Evolutionary conservation across 352 stramenopile genomes (phyloP).

Genomic region (Pythium guiyangense): DNA sequence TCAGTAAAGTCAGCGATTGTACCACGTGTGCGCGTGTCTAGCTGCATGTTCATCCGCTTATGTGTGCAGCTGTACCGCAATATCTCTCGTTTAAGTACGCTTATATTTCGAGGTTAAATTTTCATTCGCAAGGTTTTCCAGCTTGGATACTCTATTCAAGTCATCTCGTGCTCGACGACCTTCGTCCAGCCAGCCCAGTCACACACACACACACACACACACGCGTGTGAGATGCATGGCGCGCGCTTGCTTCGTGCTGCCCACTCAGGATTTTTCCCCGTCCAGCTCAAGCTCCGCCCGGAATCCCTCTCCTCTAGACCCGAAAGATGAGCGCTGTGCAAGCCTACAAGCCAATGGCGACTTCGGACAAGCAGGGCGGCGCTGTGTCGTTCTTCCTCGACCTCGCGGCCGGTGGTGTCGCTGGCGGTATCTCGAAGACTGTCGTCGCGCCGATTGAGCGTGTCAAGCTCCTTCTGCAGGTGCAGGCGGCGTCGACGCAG

Average conservation of each 20-base stretch:
- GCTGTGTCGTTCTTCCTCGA: constrained; percentile 74
- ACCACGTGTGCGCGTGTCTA: neutral
- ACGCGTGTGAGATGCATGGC: no score
- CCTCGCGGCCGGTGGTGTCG: constrained; percentile 81
- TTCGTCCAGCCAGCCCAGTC: neutral
- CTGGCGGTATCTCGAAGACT: constrained; percentile 90
- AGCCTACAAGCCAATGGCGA: constrained; percentile 78
- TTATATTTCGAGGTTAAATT: neutral
- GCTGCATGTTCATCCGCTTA: neutral
- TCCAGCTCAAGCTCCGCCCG: constrained; percentile 48
- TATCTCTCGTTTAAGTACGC: neutral
- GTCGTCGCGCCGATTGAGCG: constrained; percentile 88
- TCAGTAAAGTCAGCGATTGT: neutral
- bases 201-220: no score
- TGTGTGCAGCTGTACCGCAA: neutral
- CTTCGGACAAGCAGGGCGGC: constrained; percentile 49
- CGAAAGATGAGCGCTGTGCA: constrained; percentile 72
- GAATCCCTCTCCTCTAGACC: constrained; percentile 40
- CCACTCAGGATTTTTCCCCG: constrained; percentile 87
- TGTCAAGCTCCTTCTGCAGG: constrained; percentile 91
- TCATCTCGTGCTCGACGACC: neutral
- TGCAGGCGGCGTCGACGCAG: constrained; percentile 86
- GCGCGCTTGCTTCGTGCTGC: constrained; percentile 15
- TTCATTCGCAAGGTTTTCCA: neutral
- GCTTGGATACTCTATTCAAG: neutral